Conservation (phyloP, 176 grass and related monocot genomes). For the Otatea glauca region DNA sequence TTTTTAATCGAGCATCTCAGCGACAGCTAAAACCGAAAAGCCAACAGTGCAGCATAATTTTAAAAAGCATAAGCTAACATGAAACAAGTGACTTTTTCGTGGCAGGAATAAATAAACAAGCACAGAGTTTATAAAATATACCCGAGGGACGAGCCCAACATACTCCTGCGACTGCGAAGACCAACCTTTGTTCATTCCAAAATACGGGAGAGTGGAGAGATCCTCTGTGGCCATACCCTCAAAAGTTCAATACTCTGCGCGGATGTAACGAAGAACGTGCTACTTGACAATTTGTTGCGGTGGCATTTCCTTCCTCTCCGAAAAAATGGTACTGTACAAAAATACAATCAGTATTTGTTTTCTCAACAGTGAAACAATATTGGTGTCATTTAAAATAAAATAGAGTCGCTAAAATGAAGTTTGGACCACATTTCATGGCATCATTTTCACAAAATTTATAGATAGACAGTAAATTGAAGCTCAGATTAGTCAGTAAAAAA, state of each 20-base stretch:
- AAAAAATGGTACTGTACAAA: too few species aligned
- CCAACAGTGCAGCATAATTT: background rate
- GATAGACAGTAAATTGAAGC: background rate
- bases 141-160: background rate
- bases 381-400: too few species aligned
- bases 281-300: too few species aligned
- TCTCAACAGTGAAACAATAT: too few species aligned
- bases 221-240: background rate
- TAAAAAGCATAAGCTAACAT: background rate
- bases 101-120: slow-evolving; percentile 22
- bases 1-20: background rate
- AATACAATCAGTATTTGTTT: too few species aligned
- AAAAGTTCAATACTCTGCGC: background rate
- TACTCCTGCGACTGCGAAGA: slow-evolving; percentile 6
- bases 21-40: slow-evolving; percentile 37
- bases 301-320: too few species aligned
- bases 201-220: background rate
- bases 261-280: too few species aligned
- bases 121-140: background rate
- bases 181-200: background rate
- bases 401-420: too few species aligned
- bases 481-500: background rate
- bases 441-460: too few species aligned
- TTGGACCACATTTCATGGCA: too few species aligned
- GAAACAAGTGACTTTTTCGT: slow-evolving; percentile 24